Percentiles rank a stretch among this genome's conserved stretches.
Conservation (phyloP, 2,329 filamentous ascomycete species). For the Stagonosporopsis cucurbitacearum region DNA sequence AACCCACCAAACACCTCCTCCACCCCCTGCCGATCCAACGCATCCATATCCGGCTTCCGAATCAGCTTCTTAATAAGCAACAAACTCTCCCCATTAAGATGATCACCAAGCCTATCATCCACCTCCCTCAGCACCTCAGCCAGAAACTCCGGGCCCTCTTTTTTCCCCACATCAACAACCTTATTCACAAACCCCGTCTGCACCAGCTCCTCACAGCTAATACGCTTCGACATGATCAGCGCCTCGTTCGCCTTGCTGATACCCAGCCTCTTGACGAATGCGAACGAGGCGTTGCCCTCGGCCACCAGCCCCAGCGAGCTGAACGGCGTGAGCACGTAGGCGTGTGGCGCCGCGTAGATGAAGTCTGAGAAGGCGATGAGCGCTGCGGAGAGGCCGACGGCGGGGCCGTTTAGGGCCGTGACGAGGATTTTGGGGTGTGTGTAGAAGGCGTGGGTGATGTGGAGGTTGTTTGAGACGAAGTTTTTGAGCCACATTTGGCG, state of each 20-base stretch:
- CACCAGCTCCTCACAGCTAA: slow-evolving; percentile 75
- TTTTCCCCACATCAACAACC: slow-evolving; percentile 68
- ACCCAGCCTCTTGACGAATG: slow-evolving; percentile 81
- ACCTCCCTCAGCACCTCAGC: slow-evolving; percentile 78
- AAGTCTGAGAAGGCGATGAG: slow-evolving; percentile 87
- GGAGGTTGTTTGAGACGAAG: slow-evolving; percentile 87
- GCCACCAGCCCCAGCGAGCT: slow-evolving; percentile 86
- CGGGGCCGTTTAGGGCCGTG: slow-evolving; percentile 89
- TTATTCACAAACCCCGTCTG: slow-evolving; percentile 84
- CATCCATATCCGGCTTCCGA: slow-evolving; percentile 72
- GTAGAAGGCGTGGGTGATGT: slow-evolving; percentile 89
- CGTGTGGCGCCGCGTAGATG: slow-evolving; percentile 79
- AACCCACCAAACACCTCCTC: slow-evolving; percentile 86
- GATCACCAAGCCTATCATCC: slow-evolving; percentile 77
- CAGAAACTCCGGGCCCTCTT: slow-evolving; percentile 71
- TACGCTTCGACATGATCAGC: slow-evolving; percentile 84
- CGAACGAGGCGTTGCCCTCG: slow-evolving; percentile 81
- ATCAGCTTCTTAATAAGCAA: slow-evolving; percentile 86
- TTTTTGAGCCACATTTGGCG: slow-evolving; percentile 68
- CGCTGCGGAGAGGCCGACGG: slow-evolving; percentile 85
- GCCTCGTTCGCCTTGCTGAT: slow-evolving; percentile 88
- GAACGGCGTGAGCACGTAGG: slow-evolving; percentile 92
- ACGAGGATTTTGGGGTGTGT: slow-evolving; percentile 93
- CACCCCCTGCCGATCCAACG: slow-evolving; percentile 78
- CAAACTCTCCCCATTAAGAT: slow-evolving; percentile 81